Conservation (phyloP, 495 filamentous ascomycete genomes). For the Daldinia childiae region DNA sequence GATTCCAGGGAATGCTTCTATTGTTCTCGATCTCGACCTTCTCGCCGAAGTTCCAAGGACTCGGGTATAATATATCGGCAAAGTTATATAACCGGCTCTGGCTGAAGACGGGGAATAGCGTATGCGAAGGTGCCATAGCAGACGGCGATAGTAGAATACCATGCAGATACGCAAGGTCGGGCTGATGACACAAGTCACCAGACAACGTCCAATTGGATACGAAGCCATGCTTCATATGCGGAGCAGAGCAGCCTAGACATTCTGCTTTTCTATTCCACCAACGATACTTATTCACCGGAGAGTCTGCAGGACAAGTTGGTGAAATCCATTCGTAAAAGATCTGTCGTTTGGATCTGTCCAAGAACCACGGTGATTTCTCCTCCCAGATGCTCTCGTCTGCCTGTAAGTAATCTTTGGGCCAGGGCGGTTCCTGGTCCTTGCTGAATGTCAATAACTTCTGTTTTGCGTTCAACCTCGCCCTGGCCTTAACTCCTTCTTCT, state of each 20-base stretch:
- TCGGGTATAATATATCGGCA: constrained; percentile 79
- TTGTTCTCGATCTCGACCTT: constrained; percentile 63
- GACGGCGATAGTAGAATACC: constrained; percentile 73
- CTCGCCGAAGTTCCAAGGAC: constrained; percentile 67
- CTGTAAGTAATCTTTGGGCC: constrained; percentile 27
- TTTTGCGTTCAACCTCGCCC: constrained; percentile 47
- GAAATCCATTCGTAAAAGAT: constrained; percentile 63
- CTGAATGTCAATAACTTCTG: constrained; percentile 46
- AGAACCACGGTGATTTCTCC: constrained; percentile 38
- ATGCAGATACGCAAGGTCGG: constrained; percentile 77
- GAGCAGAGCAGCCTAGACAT: constrained; percentile 67
- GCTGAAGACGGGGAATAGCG: constrained; percentile 78
- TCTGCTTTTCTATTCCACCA: constrained; percentile 63
- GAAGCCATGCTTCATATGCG: constrained; percentile 74
- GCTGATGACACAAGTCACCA: constrained; percentile 77
- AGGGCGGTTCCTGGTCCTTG: constrained; percentile 32
- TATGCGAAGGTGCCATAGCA: constrained; percentile 66
- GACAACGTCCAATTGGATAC: constrained; percentile 70
- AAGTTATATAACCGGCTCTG: constrained; percentile 71
- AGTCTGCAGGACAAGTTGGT: constrained; percentile 64
- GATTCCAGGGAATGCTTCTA: constrained; percentile 57
- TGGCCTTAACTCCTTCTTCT: constrained; percentile 39
- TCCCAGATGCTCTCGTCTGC: constrained; percentile 43
- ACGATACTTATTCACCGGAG: constrained; percentile 60
- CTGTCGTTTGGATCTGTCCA: constrained; percentile 36